Conservation (phyloP, 2,329 filamentous ascomycete genomes). For the Ophiosphaerella narmari region DNA sequence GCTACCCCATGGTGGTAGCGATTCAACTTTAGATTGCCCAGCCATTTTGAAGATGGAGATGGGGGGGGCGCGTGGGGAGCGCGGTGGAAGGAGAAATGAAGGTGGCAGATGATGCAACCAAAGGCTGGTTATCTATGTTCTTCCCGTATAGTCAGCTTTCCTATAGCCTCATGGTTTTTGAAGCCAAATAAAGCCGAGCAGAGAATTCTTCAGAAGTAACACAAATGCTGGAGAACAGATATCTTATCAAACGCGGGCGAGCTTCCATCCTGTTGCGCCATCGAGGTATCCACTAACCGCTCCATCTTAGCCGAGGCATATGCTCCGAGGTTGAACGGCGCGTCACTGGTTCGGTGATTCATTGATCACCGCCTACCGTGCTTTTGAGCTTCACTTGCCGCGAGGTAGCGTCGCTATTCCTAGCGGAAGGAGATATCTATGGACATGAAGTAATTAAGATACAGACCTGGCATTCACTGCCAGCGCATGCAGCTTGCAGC, state of each 20-base stretch:
- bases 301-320: conserved; percentile 43
- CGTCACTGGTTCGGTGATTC: too few relatives aligned
- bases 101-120: conserved; percentile 21
- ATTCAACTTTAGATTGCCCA: conserved; percentile 65
- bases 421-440: too few relatives aligned
- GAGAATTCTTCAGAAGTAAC: conserved; percentile 4
- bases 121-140: conserved; percentile 11
- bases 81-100: conserved; percentile 1
- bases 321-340: conserved; percentile 33
- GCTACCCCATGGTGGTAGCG: conserved; percentile 87
- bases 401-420: too few relatives aligned
- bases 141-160: conserved; percentile 7
- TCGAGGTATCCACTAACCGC: conserved; percentile 29
- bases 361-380: too few relatives aligned
- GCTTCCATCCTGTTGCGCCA: conserved; percentile 25
- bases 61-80: not conserved
- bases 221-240: not conserved
- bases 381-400: too few relatives aligned
- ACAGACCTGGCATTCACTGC: too few relatives aligned
- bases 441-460: too few relatives aligned
- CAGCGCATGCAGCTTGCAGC: too few relatives aligned
- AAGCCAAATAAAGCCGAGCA: not conserved
- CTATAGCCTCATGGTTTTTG: conserved; percentile 30
- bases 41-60: conserved; percentile 49
- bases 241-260: conserved; percentile 14